phyloP scores from a whole-genome alignment of 2,329 filamentous ascomycete species.

The Coniochaeta prunicola region DNA sequence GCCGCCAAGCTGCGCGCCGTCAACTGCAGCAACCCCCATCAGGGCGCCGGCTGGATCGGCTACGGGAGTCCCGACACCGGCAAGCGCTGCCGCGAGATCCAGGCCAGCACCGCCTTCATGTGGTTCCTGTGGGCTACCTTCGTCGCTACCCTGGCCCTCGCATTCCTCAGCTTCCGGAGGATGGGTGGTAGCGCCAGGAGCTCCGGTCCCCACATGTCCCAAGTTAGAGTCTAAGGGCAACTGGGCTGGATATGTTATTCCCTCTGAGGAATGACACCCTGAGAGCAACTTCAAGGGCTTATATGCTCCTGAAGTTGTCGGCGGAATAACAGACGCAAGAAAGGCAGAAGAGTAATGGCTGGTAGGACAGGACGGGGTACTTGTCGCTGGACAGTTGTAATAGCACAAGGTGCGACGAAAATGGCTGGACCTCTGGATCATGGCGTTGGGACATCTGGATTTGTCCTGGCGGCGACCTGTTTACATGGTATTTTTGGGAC shows the following conservation, averaged over 20 bases:
- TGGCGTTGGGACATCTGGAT: neutral
- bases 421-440: neutral
- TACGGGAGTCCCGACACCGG: constrained; percentile 51
- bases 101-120: constrained; percentile 68
- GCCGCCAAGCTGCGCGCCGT: constrained; percentile 61
- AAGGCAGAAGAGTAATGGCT: neutral
- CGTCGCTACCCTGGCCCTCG: constrained; percentile 47
- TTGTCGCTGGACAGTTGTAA: neutral
- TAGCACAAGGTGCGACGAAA: neutral
- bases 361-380: neutral
- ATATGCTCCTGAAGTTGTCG: neutral
- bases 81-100: constrained; percentile 67
- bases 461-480: neutral
- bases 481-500: neutral
- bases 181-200: constrained; percentile 36
- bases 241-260: neutral
- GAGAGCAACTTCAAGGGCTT: too few species aligned
- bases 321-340: neutral
- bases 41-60: constrained; percentile 46
- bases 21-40: constrained; percentile 47
- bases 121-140: constrained; percentile 70
- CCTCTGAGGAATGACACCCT: too few species aligned
- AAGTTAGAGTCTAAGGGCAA: constrained; percentile 27
- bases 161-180: constrained; percentile 45
- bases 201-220: constrained; percentile 46